Evolutionary conservation across 129 eudicot genomes (phyloP), one percentile per base, ranked within the genome.

Genomic region (Silybum marianum): DNA sequence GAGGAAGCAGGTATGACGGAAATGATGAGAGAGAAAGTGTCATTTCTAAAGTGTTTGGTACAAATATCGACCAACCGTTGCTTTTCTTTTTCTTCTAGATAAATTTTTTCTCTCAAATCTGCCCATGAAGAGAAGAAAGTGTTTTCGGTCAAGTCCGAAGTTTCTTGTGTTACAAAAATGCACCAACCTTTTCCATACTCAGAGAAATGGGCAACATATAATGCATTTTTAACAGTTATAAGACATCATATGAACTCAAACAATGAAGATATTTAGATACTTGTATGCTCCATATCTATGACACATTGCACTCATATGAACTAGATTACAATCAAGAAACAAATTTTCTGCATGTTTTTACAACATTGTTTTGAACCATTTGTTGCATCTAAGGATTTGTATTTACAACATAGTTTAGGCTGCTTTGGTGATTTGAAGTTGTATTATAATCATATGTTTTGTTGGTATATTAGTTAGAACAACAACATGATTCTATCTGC

Each of bases 1-100:
- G 34, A 14, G 44, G 30, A 2, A 28, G 0, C 1, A 28, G 30
- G 30, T 28, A 71, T 22, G 80, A 51, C 34, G 80, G 68, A 9
- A 78, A 18, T 39, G 32, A 83, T 12, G 88, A 73, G 69, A 86
- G 80, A n/a, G 88, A 42, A 44, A 86, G 60, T 78, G 85, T 77
- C 90, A 82, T 80, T 58, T 65, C 13, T 58, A 18, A 7, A 28
- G 30, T 28, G 30, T 28, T 1, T 28, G 30, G 30, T 28, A 28
- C 30, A 28, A 28, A 28, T 28, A 28, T 28, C 30, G 30, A 26
- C 30, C 30, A 26, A 26, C 1, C 30, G 30, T 28, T 28, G 30
- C 30, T 28, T 28, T 28, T 28, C 30, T 28, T 28, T 28, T 28
- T 28, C 30, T 28, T 28, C 30, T 28, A 28, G 30, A 28, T 28